Evolutionary conservation across 2,329 filamentous ascomycete genomes (phyloP).

Genomic region (Hypoxylon sp.): DNA sequence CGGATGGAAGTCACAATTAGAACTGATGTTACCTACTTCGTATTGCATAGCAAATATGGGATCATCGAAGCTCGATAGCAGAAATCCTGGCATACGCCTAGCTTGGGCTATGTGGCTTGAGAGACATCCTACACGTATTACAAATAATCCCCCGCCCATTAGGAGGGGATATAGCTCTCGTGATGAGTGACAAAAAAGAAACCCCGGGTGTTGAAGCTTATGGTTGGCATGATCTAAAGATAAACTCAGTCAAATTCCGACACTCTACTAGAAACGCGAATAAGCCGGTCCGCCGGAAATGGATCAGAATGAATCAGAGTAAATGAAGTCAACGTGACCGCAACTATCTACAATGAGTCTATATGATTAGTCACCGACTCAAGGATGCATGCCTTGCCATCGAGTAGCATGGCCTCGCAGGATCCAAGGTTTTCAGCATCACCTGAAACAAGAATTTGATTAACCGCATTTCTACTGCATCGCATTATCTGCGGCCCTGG

Average conservation of each 20-base stretch:
- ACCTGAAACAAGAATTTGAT: constrained; percentile 45
- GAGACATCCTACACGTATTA: constrained; percentile 1
- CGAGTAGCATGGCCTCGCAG: constrained; percentile 32
- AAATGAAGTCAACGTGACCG: constrained; percentile 7
- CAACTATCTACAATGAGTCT: constrained; percentile 12
- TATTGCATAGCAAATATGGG: constrained; percentile 20
- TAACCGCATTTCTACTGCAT: constrained; percentile 29
- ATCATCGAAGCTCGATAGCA: constrained; percentile 11
- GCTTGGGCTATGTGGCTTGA: not conserved
- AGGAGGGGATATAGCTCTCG: constrained; percentile 1
- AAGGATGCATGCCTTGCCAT: constrained; percentile 21
- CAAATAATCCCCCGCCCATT: constrained; percentile 11
- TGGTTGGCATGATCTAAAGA: constrained; percentile 19
- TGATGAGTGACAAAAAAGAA: not conserved
- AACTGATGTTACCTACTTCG: constrained; percentile 16
- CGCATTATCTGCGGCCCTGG: constrained; percentile 31
- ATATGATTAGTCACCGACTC: constrained; percentile 11
- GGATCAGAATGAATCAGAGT: not conserved
- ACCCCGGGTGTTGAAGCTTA: not conserved
- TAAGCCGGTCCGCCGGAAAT: not conserved
- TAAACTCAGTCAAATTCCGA: constrained; percentile 2
- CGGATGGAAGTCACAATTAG: not conserved
- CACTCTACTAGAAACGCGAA: constrained; percentile 16
- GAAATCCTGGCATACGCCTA: constrained; percentile 6
- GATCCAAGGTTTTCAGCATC: constrained; percentile 33